Percentiles rank a stretch among this genome's conserved stretches.
These are phyloP conservation scores for Phyllosticta paracitricarpa DNA, from an alignment of 2,329 filamentous ascomycete genomes.

Conservation along the genomic window DNA sequence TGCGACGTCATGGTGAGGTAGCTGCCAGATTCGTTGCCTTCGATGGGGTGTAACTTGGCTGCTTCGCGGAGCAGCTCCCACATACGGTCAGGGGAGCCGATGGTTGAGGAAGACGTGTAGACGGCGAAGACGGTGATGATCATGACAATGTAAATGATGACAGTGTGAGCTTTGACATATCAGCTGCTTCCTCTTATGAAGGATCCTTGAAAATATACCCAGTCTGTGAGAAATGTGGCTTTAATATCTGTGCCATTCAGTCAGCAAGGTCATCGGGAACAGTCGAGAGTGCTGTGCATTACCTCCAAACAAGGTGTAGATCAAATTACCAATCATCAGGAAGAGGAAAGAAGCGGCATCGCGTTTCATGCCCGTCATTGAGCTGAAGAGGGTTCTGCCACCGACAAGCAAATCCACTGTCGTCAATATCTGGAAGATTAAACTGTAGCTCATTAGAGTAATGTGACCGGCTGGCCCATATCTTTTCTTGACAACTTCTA, in stretches of 20 bases:
- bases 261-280: background rate
- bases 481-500: constrained; percentile 11
- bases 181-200: background rate
- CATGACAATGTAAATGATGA: constrained; percentile 39
- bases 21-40: constrained; percentile 43
- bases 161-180: background rate
- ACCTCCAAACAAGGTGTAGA: constrained; percentile 20
- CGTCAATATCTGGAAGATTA: constrained; percentile 9
- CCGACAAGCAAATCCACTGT: constrained; percentile 14
- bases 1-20: constrained; percentile 49
- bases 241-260: background rate
- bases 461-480: constrained; percentile 11
- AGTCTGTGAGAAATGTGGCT: constrained; percentile 19
- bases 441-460: constrained; percentile 10
- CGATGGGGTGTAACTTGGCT: constrained; percentile 35
- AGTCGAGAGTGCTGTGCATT: constrained; percentile 12
- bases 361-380: constrained; percentile 18
- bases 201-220: background rate
- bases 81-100: constrained; percentile 39
- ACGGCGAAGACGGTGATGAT: constrained; percentile 45
- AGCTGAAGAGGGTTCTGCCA: constrained; percentile 14
- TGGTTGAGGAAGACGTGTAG: constrained; percentile 36
- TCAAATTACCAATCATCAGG: constrained; percentile 18
- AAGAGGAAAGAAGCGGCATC: constrained; percentile 17
- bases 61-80: constrained; percentile 42